phyloP scores from a whole-genome alignment of 2,329 filamentous ascomycete genomes.

The Byssoonygena ceratinophila region DNA sequence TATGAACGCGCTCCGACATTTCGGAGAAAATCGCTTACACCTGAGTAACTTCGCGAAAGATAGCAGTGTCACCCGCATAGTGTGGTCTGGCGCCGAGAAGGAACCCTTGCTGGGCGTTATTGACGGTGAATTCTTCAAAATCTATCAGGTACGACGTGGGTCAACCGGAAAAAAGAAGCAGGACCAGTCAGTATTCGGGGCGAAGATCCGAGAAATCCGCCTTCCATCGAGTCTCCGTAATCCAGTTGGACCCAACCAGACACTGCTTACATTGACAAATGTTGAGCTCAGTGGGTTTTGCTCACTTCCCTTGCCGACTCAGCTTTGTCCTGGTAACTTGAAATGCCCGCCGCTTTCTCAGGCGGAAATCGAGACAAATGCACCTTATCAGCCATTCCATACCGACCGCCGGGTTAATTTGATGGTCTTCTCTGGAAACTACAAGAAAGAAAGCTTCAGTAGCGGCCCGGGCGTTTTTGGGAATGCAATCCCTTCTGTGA shows the following conservation, averaged over 20 bases:
- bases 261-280: slow-evolving; percentile 45
- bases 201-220: slow-evolving; percentile 56
- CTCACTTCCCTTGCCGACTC: slow-evolving; percentile 28
- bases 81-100: slow-evolving; percentile 38
- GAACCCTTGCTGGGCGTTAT: slow-evolving; percentile 36
- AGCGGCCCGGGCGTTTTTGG: slow-evolving; percentile 45
- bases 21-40: slow-evolving; percentile 41
- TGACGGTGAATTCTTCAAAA: slow-evolving; percentile 36
- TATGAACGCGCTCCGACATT: slow-evolving; percentile 39
- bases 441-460: slow-evolving; percentile 31
- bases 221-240: slow-evolving; percentile 54
- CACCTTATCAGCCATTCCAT: slow-evolving; percentile 92
- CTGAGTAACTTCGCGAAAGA: slow-evolving; percentile 33
- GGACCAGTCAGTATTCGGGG: slow-evolving; percentile 44
- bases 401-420: slow-evolving; percentile 77
- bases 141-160: slow-evolving; percentile 35
- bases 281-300: slow-evolving; percentile 32
- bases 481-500: slow-evolving; percentile 39
- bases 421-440: slow-evolving; percentile 48
- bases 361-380: slow-evolving; percentile 91
- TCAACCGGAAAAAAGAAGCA: slow-evolving; percentile 46
- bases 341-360: slow-evolving; percentile 52
- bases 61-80: slow-evolving; percentile 34
- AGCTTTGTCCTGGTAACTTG: slow-evolving; percentile 37
- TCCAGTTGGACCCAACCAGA: slow-evolving; percentile 45